These are phyloP conservation scores for Zangia roseola DNA, from an alignment of 768 basidiomycete genomes.

Conservation along the genomic window DNA sequence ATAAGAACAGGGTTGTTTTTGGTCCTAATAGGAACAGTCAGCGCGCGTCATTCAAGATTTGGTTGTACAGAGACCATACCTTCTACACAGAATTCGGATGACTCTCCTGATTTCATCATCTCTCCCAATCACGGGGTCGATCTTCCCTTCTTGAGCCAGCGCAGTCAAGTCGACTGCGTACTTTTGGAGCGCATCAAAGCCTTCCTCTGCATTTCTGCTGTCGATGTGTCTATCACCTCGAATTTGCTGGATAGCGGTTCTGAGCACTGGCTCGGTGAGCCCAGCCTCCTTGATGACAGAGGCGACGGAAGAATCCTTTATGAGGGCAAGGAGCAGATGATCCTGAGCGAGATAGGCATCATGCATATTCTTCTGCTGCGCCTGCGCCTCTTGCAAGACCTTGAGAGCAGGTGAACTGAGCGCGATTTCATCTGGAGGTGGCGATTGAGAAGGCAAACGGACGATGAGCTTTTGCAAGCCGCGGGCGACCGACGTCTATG, in stretches of 20 bases:
- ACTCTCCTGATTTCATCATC: conserved; percentile 89
- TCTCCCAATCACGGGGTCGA: conserved; percentile 93
- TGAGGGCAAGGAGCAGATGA: conserved; percentile 81
- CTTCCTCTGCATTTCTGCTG: conserved; percentile 82
- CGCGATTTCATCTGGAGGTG: conserved; percentile 79
- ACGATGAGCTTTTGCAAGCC: conserved; percentile 75
- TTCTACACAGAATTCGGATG: conserved; percentile 79
- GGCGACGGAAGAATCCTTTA: conserved; percentile 69
- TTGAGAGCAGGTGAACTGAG: conserved; percentile 56
- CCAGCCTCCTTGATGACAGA: conserved; percentile 72
- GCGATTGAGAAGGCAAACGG: conserved; percentile 78
- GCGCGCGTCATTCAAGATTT: neutral
- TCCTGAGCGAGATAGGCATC: conserved; percentile 94
- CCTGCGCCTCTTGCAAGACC: conserved; percentile 74
- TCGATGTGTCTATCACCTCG: conserved; percentile 87
- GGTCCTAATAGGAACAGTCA: conserved; percentile 51
- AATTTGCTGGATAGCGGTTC: conserved; percentile 74
- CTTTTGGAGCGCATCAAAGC: conserved; percentile 90
- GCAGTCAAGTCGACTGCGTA: conserved; percentile 86
- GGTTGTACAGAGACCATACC: conserved; percentile 42
- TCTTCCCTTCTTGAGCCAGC: conserved; percentile 86
- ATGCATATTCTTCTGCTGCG: conserved; percentile 78
- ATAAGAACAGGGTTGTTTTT: conserved; percentile 98
- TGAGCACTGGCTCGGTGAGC: conserved; percentile 68
- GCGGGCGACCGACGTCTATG: conserved; percentile 60